phyloP scores from a whole-genome alignment of 225 moss, liverwort and hornwort genomes.

The Thuidium tamariscinum region DNA sequence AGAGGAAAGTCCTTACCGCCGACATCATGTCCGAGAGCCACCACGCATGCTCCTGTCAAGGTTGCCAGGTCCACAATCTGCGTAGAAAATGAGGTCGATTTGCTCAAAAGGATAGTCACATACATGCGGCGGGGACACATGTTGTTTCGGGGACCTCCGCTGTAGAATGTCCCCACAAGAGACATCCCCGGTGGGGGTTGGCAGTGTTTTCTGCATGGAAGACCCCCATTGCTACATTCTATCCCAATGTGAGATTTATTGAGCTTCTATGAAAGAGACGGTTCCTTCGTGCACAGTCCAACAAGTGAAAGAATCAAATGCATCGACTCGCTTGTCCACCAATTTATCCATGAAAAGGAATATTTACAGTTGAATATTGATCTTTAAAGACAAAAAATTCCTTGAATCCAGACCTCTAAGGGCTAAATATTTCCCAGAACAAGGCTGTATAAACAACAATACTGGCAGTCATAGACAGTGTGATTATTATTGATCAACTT shows the following conservation, averaged over 20 bases:
- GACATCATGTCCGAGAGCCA: conserved; percentile 54
- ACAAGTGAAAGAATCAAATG: background rate
- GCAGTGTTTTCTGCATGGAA: background rate
- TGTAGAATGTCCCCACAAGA: background rate
- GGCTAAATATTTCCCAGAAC: background rate
- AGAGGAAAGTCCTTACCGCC: conserved; percentile 21
- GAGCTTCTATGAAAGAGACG: background rate
- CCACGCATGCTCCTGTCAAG: conserved; percentile 58
- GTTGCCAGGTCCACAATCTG: conserved; percentile 61
- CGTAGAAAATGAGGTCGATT: background rate
- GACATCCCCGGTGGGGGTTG: background rate
- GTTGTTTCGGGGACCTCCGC: background rate
- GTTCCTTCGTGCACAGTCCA: background rate
- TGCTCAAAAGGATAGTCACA: background rate
- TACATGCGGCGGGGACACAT: background rate
- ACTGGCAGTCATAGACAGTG: background rate
- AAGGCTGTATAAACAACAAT: background rate
- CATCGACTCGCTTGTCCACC: background rate
- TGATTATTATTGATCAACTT: background rate
- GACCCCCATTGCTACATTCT: background rate
- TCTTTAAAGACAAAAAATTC: background rate
- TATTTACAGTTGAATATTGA: background rate
- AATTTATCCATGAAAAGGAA: background rate
- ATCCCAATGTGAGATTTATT: background rate
- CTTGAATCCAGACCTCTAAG: background rate